These are phyloP conservation scores for Physcia stellaris DNA, from an alignment of 495 filamentous ascomycete genomes.

Conservation along the genomic window DNA sequence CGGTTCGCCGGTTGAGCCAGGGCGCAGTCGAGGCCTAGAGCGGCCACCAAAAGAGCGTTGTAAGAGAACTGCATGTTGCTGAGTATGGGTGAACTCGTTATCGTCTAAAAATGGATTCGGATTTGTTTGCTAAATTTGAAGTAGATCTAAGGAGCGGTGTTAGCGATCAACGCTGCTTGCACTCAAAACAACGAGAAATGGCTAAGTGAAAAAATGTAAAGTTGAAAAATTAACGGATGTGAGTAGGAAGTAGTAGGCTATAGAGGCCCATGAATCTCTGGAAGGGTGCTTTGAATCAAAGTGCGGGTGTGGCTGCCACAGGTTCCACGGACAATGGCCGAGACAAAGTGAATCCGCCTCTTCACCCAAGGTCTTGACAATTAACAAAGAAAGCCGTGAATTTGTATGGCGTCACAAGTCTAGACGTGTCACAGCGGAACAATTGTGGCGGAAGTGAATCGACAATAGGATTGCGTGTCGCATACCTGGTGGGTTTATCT, in stretches of 20 bases:
- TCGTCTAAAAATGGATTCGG: not conserved
- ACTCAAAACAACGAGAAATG: not conserved
- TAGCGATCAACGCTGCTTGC: conserved; percentile 7
- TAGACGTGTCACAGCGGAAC: too few relatives aligned
- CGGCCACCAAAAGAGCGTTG: conserved; percentile 10
- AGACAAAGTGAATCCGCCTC: not conserved
- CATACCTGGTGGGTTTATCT: too few relatives aligned
- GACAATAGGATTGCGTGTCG: too few relatives aligned
- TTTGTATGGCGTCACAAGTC: too few relatives aligned
- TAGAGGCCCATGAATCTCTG: not conserved
- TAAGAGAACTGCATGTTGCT: not conserved
- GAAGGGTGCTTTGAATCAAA: not conserved
- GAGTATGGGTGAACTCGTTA: not conserved
- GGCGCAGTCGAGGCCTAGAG: conserved; percentile 13
- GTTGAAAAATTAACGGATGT: not conserved
- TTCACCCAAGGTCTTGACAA: not conserved
- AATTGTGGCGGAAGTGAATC: too few relatives aligned
- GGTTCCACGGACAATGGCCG: not conserved
- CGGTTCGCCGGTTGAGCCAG: conserved; percentile 16
- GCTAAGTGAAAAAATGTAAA: not conserved
- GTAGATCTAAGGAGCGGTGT: not conserved
- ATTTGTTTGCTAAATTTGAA: too few relatives aligned
- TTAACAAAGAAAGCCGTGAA: not conserved
- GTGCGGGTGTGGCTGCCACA: not conserved
- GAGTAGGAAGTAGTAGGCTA: not conserved